Conservation (phyloP, 805 yeast genomes). For the Saccharomycodes ludwigii region DNA sequence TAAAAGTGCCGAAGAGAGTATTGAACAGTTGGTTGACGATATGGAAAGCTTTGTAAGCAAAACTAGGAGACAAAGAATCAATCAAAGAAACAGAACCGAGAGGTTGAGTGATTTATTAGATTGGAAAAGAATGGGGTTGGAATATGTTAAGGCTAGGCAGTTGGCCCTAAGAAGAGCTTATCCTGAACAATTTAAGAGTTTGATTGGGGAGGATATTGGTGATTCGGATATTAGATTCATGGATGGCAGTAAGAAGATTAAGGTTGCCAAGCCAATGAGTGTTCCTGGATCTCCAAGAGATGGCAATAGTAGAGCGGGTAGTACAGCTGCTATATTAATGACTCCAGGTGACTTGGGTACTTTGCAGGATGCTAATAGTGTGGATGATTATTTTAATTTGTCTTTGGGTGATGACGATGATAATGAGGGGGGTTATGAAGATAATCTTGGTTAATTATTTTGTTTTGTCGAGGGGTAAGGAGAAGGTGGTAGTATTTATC, state of each 20-base stretch:
- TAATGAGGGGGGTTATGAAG: no score
- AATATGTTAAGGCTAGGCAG: constrained; percentile 89
- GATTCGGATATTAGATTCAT: constrained; percentile 20
- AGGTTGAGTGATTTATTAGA: constrained; percentile 84
- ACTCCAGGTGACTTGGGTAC: constrained; percentile 99
- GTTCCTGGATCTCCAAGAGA: constrained; percentile 97
- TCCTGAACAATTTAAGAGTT: constrained; percentile 59
- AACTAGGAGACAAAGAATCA: constrained; percentile 92
- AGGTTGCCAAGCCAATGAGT: constrained; percentile 81
- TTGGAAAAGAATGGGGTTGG: constrained; percentile 98
- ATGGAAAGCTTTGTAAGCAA: constrained; percentile 84
- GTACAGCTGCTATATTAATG: constrained; percentile 47
- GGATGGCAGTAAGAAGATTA: constrained; percentile 35
- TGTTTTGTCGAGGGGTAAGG: no score
- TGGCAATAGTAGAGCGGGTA: constrained; percentile 28
- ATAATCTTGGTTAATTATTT: no score
- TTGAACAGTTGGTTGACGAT: constrained; percentile 76
- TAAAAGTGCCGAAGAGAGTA: constrained; percentile 86
- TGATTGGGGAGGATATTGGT: constrained; percentile 20
- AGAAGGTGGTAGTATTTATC: no score
- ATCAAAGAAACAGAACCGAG: constrained; percentile 95
- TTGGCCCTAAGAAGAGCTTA: constrained; percentile 87
- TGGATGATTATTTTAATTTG: constrained; percentile 53
- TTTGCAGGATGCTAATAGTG: constrained; percentile 75
- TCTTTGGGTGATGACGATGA: constrained; percentile 28